These are phyloP conservation scores for Annulohypoxylon stygium DNA, from an alignment of 495 filamentous ascomycete genomes.

Conservation along the genomic window DNA sequence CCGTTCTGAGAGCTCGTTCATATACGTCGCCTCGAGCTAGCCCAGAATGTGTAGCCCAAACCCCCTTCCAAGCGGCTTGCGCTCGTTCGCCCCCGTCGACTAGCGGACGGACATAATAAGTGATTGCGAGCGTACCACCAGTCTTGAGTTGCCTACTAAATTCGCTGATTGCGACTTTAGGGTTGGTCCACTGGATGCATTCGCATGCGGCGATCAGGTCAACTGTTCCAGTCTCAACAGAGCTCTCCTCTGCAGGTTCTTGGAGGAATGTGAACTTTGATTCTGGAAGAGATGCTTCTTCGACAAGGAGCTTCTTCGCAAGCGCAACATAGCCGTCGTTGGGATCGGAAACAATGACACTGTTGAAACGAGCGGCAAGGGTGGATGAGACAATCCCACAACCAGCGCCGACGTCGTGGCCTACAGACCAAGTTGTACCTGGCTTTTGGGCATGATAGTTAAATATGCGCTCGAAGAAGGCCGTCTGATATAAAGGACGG, in stretches of 20 bases:
- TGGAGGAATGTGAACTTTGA: conserved; percentile 46
- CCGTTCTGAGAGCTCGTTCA: not conserved
- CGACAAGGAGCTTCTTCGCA: conserved; percentile 38
- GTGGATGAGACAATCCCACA: conserved; percentile 46
- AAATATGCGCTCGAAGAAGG: conserved; percentile 46
- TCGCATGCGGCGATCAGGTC: conserved; percentile 48
- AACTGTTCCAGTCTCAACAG: conserved; percentile 35
- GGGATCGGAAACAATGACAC: conserved; percentile 47
- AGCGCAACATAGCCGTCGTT: conserved; percentile 46
- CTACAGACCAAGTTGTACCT: conserved; percentile 17
- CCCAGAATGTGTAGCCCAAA: conserved; percentile 23
- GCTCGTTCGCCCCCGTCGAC: conserved; percentile 25
- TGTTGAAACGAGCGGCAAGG: conserved; percentile 42
- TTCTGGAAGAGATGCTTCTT: conserved; percentile 32
- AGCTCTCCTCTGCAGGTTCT: conserved; percentile 46
- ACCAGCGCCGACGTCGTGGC: conserved; percentile 48
- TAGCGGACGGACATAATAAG: conserved; percentile 31
- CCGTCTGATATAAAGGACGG: conserved; percentile 42
- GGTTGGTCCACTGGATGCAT: conserved; percentile 45
- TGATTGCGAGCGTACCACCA: conserved; percentile 40
- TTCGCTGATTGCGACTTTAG: conserved; percentile 33
- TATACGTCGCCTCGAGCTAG: not conserved
- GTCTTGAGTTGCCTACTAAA: conserved; percentile 37
- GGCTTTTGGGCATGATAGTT: conserved; percentile 41
- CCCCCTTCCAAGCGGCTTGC: conserved; percentile 15